These are phyloP conservation scores for Tilletiopsis washingtonensis DNA, from an alignment of 1,284 basidiomycete genomes.

Conservation along the genomic window DNA sequence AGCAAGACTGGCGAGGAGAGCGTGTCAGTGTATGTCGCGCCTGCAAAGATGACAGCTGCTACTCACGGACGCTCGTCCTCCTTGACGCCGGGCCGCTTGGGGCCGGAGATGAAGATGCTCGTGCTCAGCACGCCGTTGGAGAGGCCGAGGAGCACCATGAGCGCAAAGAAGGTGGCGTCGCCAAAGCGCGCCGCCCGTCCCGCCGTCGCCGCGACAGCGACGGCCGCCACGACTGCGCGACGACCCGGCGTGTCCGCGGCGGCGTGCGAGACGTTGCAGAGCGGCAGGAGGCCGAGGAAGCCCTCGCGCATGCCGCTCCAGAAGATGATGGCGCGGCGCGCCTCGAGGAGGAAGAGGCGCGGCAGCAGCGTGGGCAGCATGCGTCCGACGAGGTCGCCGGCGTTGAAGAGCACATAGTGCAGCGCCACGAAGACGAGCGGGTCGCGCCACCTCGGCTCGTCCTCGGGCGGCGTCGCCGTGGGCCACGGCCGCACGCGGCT, in stretches of 20 bases:
- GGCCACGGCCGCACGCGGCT: slow-evolving; percentile 18
- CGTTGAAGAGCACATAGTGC: slow-evolving; percentile 39
- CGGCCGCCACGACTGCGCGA: background rate
- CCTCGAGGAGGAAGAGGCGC: slow-evolving; percentile 3
- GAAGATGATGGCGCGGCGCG: slow-evolving; percentile 11
- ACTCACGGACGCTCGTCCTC: slow-evolving; percentile 18
- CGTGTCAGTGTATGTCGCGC: background rate
- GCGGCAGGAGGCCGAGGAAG: slow-evolving; percentile 31
- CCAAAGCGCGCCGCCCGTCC: slow-evolving; percentile 4
- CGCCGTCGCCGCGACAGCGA: background rate
- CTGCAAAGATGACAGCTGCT: slow-evolving; percentile 1
- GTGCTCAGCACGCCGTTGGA: slow-evolving; percentile 36
- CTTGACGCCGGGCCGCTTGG: slow-evolving; percentile 14
- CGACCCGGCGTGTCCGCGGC: background rate
- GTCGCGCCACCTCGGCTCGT: background rate
- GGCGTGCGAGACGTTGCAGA: slow-evolving; percentile 19
- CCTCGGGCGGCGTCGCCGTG: background rate
- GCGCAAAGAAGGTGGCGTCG: slow-evolving; percentile 27
- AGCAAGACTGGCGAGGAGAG: background rate
- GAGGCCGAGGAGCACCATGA: slow-evolving; percentile 28
- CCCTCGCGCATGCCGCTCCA: slow-evolving; percentile 14
- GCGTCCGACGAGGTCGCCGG: slow-evolving; percentile 28
- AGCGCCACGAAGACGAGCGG: slow-evolving; percentile 36
- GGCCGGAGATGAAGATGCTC: slow-evolving; percentile 30
- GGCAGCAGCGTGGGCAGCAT: slow-evolving; percentile 21